These are phyloP conservation scores for Stygiomarasmius scandens DNA, from an alignment of 1,284 basidiomycete genomes.

Conservation along the genomic window DNA sequence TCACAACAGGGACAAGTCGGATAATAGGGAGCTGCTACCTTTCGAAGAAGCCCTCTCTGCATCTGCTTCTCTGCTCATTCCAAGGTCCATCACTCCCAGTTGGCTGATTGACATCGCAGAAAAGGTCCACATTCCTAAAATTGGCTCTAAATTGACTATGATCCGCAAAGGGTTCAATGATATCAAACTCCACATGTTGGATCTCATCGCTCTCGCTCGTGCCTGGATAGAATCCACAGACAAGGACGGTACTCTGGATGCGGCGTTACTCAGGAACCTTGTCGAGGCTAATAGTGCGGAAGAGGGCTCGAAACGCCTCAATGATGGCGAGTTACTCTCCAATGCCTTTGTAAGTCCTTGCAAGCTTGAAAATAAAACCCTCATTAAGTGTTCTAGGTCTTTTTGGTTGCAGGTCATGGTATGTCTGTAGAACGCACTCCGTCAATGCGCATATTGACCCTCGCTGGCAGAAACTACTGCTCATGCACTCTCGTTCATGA, in stretches of 20 bases:
- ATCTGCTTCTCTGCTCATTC: not conserved
- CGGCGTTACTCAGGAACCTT: conserved; percentile 31
- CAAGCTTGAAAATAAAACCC: not conserved
- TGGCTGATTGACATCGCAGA: not conserved
- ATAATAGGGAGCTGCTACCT: not conserved
- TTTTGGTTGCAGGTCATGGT: conserved; percentile 31
- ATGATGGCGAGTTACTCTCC: conserved; percentile 35
- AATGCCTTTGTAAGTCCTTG: conserved; percentile 32
- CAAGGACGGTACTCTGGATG: conserved; percentile 16
- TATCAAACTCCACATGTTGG: conserved; percentile 29
- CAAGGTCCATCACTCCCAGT: not conserved
- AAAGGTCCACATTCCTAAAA: too few relatives aligned
- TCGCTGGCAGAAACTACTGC: conserved; percentile 31
- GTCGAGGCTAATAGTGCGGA: conserved; percentile 35
- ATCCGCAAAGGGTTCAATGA: conserved; percentile 23
- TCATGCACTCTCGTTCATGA: conserved; percentile 33
- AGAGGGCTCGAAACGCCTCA: conserved; percentile 24
- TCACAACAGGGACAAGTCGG: not conserved
- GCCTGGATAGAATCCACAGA: not conserved
- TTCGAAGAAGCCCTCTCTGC: not conserved
- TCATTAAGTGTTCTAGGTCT: too few relatives aligned
- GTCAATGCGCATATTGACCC: not conserved
- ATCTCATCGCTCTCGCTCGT: conserved; percentile 25
- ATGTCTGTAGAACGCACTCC: not conserved
- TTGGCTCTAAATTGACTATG: not conserved